phyloP scores from a whole-genome alignment of 495 filamentous ascomycete species.

The Polyplosphaeria fusca region DNA sequence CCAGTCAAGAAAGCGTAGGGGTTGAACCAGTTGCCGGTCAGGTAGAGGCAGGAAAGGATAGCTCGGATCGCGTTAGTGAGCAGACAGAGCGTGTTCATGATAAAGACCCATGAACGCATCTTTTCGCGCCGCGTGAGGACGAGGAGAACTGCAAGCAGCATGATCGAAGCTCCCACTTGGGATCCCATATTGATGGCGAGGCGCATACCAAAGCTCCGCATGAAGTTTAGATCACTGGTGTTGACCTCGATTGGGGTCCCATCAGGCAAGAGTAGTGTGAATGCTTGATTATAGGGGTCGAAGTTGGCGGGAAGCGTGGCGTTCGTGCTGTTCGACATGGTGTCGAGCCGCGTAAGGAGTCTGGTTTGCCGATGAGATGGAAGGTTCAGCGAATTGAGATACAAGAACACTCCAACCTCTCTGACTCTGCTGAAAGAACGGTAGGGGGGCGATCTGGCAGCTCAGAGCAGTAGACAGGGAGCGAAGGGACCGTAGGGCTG shows the following conservation, averaged over 20 bases:
- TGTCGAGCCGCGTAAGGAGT: neutral
- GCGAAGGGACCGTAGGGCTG: neutral
- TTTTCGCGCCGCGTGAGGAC: conserved; percentile 63
- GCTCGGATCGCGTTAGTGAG: conserved; percentile 59
- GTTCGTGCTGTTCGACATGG: conserved; percentile 1
- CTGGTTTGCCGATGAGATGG: too few species aligned
- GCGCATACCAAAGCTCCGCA: conserved; percentile 51
- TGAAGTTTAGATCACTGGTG: conserved; percentile 49
- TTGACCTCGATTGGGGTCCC: conserved; percentile 35
- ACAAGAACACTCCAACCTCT: too few species aligned
- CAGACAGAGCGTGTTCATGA: conserved; percentile 61
- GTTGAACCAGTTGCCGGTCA: conserved; percentile 50
- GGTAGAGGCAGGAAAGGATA: conserved; percentile 57
- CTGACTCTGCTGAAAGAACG: too few species aligned
- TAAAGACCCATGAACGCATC: conserved; percentile 57
- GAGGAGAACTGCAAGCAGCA: conserved; percentile 64
- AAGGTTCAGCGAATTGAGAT: too few species aligned
- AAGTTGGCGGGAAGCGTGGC: conserved; percentile 6
- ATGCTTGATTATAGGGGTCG: conserved; percentile 14
- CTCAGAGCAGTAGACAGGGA: too few species aligned
- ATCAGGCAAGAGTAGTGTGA: conserved; percentile 21
- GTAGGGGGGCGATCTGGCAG: too few species aligned
- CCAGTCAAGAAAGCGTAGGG: conserved; percentile 57
- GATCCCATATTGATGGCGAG: conserved; percentile 65
- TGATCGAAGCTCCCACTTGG: conserved; percentile 70